Evolutionary conservation across 75 land plant species (phyloP), one percentile per base, ranked within the genome.

Genomic region (Ceratopteris richardii): DNA sequence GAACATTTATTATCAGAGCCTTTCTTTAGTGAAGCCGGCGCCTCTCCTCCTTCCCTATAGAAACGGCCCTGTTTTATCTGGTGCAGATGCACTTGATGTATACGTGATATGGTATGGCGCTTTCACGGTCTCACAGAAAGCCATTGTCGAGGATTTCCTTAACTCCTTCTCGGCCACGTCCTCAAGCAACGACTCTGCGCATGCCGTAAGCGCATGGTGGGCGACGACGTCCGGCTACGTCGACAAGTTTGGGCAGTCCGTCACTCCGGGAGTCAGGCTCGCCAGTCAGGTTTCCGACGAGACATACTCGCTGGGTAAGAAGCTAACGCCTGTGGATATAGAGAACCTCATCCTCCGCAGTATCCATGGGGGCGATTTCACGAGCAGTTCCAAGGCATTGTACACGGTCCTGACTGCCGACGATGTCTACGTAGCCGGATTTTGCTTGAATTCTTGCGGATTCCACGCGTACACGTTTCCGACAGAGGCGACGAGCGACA

Each of bases 81-180:
- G 42, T 9, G 42, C 13, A 52, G n/a, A n/a, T n/a, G 42, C 42
- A 14, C 13, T 40, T 9, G 42, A 40, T 9, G 60, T 90, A 33
- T 73, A 80, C 57, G 64, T 90, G 57, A 71, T 87, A 40, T 90
- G 84, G 84, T 90, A 90, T 41, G 96, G 96, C 33, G 58, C 61
- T 14, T 90, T 90, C 79, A 76, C 54, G 7, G 64, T 82, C 1
- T 27, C 83, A 33, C 86, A 88, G 64, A 69, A 69, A 17, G 74
- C 81, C 61, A 77, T 75, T 23, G 27, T 88, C 40, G 2, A 67
- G 31, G 86, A 82, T 42, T 86, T 88, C 81, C 40, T 88, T 53
- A 18, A 58, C 51, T 90, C 96, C 23, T 62, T 90, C 42, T n/a
- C n/a, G n/a, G n/a, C n/a, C n/a, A n/a, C n/a, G n/a, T n/a, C n/a